Conservation (phyloP, 768 basidiomycete genomes). For the Kwoniella pini region DNA sequence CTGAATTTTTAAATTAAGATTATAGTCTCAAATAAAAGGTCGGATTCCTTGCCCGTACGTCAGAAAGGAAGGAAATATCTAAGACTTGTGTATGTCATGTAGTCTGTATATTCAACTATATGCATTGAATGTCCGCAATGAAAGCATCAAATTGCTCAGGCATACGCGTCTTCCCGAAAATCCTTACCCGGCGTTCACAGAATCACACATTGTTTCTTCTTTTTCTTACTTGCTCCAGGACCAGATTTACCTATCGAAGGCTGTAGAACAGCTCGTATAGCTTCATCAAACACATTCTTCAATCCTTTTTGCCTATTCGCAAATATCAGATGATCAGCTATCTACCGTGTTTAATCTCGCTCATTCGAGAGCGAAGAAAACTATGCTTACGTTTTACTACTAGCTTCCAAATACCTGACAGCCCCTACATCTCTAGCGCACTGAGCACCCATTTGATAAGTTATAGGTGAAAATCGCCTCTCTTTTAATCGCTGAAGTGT, state of each 20-base stretch:
- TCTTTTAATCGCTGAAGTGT: slow-evolving; percentile 93
- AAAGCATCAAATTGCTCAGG: too few relatives aligned
- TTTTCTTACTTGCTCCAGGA: slow-evolving; percentile 39
- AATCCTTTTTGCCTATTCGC: slow-evolving; percentile 89
- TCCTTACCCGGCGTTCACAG: too few relatives aligned
- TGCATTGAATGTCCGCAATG: too few relatives aligned
- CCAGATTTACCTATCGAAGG: slow-evolving; percentile 42
- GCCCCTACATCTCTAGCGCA: slow-evolving; percentile 94
- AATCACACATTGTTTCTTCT: slow-evolving; percentile 56
- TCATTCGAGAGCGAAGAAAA: too few relatives aligned
- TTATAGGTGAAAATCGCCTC: slow-evolving; percentile 93
- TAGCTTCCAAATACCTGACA: slow-evolving; percentile 64
- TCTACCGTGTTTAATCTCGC: neutral
- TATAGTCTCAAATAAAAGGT: too few relatives aligned
- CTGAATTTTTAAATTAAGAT: too few relatives aligned
- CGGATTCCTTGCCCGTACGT: too few relatives aligned
- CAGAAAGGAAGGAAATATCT: too few relatives aligned
- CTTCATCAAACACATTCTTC: slow-evolving; percentile 99
- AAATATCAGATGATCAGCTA: neutral
- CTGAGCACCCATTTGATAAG: slow-evolving; percentile 76
- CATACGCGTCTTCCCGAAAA: too few relatives aligned
- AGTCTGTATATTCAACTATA: too few relatives aligned
- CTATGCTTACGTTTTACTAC: slow-evolving; percentile 44
- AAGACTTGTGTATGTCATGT: too few relatives aligned
- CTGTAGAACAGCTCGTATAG: slow-evolving; percentile 81